Base-by-base conservation (phyloP, 75 land plant genomes). In the Cunninghamia lanceolata region DNA sequence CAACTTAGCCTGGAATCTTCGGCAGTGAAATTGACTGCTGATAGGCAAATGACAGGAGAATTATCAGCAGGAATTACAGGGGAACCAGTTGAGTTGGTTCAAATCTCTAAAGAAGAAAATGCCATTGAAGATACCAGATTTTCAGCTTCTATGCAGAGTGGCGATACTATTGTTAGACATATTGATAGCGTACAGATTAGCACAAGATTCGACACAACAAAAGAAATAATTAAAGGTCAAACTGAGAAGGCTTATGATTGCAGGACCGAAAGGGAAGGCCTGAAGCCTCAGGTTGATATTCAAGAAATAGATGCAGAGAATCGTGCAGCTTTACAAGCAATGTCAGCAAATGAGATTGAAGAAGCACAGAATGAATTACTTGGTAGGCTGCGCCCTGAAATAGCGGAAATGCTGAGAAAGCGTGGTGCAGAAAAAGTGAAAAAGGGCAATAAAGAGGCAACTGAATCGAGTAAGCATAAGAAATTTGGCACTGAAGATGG, bases 311-410 rank as follows among this genome's bases (percentile, higher is more conserved):
- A 93, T 90, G 90, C 90, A 47, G 95, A 93, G 84, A 96, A 93
- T 84, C 88, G 87, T 54, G 92, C 93, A 11, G 68, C 82, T 14
- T 81, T 98, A 70, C 70, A 90, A 17, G 46, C 87, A 43, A 98
- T 96, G 99, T 92, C 99, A 50, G 80, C 89, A 46, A 95, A 91
- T 28, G 96, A 96, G 89, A 94, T 98, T 79, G 91, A 92, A 34
- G 94, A 96, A 89, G 96, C 96, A 84, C 97, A 92, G 68, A 83
- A 85, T 46, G 99, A 96, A 82, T 90, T 98, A 74, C 85, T 89
- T 91, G 91, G 87, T 84, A 94, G 92, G 84, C 42, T 98, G 88
- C 84, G 87, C 25, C 97, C 99, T 68, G 87, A 90, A 36, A 84
- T 93, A 84, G 36, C 95, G 38, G 89, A 95, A 19, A 91, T 92